Percentiles rank a stretch among this genome's conserved stretches.
phyloP scores from a whole-genome alignment of 2,329 filamentous ascomycete species.

The Tolypocladium tropicale region DNA sequence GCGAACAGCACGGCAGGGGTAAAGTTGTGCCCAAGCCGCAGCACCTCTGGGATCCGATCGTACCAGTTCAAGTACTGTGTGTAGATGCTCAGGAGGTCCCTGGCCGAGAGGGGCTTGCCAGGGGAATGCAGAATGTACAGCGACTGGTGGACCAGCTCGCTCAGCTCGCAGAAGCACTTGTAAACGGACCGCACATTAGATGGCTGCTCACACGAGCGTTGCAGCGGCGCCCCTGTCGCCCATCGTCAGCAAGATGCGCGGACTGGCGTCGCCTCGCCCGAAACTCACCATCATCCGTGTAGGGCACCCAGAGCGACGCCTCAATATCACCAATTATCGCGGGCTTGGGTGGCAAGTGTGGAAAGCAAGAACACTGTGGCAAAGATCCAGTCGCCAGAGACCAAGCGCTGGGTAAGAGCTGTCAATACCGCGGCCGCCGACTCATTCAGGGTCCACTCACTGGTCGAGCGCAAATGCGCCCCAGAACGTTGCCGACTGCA shows the following conservation, averaged over 20 bases:
- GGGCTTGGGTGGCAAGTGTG: constrained; percentile 47
- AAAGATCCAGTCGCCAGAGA: constrained; percentile 53
- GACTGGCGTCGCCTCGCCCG: neutral
- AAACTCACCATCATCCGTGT: constrained; percentile 44
- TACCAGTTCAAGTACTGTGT: constrained; percentile 65
- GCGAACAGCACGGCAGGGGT: constrained; percentile 64
- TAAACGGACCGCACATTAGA: constrained; percentile 60
- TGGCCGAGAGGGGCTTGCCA: constrained; percentile 51
- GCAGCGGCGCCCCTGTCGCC: constrained; percentile 36
- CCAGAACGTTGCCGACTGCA: constrained; percentile 51
- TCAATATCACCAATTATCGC: constrained; percentile 50
- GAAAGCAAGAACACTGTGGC: constrained; percentile 48
- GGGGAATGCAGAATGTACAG: constrained; percentile 65
- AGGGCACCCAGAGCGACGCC: constrained; percentile 48
- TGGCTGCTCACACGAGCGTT: constrained; percentile 48
- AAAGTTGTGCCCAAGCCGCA: constrained; percentile 57
- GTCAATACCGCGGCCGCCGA: constrained; percentile 9
- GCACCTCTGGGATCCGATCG: constrained; percentile 50
- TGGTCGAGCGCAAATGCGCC: constrained; percentile 53
- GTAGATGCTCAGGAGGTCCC: constrained; percentile 53
- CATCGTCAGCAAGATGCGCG: neutral
- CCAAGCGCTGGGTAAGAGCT: constrained; percentile 43
- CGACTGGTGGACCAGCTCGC: constrained; percentile 62
- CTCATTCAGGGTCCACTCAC: constrained; percentile 29
- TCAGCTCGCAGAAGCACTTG: constrained; percentile 61